These are phyloP conservation scores for Nakazawaea molendinolei DNA, from an alignment of 805 yeast genomes.

Conservation along the genomic window DNA sequence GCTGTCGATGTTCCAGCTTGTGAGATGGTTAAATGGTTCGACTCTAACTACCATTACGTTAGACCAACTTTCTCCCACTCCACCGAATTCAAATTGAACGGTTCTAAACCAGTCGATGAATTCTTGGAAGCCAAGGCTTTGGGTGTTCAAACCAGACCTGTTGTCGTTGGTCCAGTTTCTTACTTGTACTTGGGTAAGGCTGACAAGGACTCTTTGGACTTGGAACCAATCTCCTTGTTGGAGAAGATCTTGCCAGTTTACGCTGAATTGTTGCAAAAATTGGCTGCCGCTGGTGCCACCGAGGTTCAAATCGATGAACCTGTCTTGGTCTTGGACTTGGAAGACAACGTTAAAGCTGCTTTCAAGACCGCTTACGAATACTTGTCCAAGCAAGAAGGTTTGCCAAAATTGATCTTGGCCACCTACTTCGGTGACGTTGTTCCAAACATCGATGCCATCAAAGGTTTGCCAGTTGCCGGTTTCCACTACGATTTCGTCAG, in stretches of 20 bases:
- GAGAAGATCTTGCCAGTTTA: slow-evolving; percentile 90
- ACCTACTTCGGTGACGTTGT: slow-evolving; percentile 98
- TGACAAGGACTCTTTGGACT: slow-evolving; percentile 93
- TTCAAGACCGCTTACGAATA: slow-evolving; percentile 82
- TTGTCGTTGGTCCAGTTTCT: slow-evolving; percentile 92
- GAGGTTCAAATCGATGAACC: slow-evolving; percentile 98
- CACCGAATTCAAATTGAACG: slow-evolving; percentile 93
- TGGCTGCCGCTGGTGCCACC: slow-evolving; percentile 91
- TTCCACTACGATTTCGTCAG: slow-evolving; percentile 96
- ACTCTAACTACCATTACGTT: slow-evolving; percentile 98
- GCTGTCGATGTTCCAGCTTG: slow-evolving; percentile 98
- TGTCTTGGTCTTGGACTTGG: slow-evolving; percentile 87
- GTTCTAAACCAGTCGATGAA: slow-evolving; percentile 95
- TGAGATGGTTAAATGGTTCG: slow-evolving; percentile 99
- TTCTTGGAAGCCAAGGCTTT: slow-evolving; percentile 95
- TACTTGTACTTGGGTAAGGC: slow-evolving; percentile 95
- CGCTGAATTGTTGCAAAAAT: slow-evolving; percentile 80
- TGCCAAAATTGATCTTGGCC: slow-evolving; percentile 79
- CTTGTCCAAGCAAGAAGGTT: slow-evolving; percentile 57
- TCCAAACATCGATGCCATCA: slow-evolving; percentile 89
- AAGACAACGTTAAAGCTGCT: slow-evolving; percentile 75
- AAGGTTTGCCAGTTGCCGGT: slow-evolving; percentile 88
- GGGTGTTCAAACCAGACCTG: slow-evolving; percentile 97
- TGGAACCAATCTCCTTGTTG: slow-evolving; percentile 86
- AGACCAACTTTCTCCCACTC: slow-evolving; percentile 98